Conservation (phyloP, 2,329 filamentous ascomycete genomes). For the Lomentospora prolificans region DNA sequence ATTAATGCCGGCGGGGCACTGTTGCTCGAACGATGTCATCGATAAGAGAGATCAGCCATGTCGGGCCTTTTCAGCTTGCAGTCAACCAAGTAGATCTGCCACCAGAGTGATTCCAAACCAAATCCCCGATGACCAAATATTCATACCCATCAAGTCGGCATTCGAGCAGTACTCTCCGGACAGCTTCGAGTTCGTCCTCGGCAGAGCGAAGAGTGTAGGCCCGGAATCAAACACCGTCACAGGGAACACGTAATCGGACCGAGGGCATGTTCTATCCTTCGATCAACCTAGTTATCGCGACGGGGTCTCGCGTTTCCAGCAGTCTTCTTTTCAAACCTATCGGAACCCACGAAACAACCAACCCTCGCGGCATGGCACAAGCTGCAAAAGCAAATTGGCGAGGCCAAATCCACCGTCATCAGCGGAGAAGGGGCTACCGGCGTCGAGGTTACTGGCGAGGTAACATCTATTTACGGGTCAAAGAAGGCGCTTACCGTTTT, state of each 20-base stretch:
- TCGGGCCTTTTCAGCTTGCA: slow-evolving; percentile 11
- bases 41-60: slow-evolving; percentile 15
- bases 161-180: slow-evolving; percentile 34
- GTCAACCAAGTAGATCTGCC: slow-evolving; percentile 21
- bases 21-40: neutral
- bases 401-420: neutral
- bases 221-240: slow-evolving; percentile 25
- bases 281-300: slow-evolving; percentile 44
- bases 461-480: neutral
- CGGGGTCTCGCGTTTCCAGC: slow-evolving; percentile 34
- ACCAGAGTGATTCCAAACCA: slow-evolving; percentile 30
- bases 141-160: slow-evolving; percentile 32
- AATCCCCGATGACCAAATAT: slow-evolving; percentile 35
- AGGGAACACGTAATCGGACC: slow-evolving; percentile 21
- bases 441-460: neutral
- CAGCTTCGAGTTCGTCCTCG: slow-evolving; percentile 39
- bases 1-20: neutral
- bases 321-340: slow-evolving; percentile 36
- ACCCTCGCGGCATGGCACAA: slow-evolving; percentile 24
- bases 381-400: slow-evolving; percentile 16
- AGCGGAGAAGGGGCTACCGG: neutral
- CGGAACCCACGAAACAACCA: slow-evolving; percentile 32
- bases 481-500: neutral
- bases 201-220: slow-evolving; percentile 28
- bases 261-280: slow-evolving; percentile 28